Evolutionary conservation across 441 rosid genomes (phyloP).

Genomic region (Erodium texanum): DNA sequence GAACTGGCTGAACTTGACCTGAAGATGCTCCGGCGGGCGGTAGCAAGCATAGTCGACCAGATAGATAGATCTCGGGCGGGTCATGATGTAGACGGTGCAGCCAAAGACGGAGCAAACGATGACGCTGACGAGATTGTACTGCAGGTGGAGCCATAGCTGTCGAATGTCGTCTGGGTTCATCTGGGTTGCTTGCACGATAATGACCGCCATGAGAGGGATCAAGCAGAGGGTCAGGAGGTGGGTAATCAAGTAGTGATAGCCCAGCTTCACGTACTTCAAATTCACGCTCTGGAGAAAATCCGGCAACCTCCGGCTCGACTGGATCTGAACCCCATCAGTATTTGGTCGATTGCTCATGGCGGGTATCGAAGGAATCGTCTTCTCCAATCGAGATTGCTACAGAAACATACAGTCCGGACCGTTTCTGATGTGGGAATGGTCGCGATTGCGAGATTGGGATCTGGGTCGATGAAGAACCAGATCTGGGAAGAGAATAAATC

Average conservation of each 20-base stretch:
- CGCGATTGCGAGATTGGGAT: too few species aligned
- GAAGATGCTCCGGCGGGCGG: constrained; percentile 48
- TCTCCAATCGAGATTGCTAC: neutral
- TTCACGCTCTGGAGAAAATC: constrained; percentile 82
- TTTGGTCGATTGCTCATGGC: constrained; percentile 28
- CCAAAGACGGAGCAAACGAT: constrained; percentile 46
- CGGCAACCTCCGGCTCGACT: constrained; percentile 42
- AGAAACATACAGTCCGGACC: neutral
- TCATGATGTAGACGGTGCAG: constrained; percentile 51
- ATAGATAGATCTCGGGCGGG: constrained; percentile 61
- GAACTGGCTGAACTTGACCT: constrained; percentile 39
- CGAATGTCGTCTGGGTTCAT: constrained; percentile 51
- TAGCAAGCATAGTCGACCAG: constrained; percentile 68
- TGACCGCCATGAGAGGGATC: constrained; percentile 43
- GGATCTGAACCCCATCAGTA: constrained; percentile 54
- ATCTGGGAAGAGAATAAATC: too few species aligned
- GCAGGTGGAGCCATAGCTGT: constrained; percentile 66
- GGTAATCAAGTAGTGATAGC: constrained; percentile 56
- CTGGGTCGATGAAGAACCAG: too few species aligned
- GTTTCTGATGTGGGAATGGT: neutral
- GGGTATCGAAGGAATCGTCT: neutral
- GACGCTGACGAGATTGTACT: constrained; percentile 50
- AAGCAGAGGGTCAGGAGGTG: constrained; percentile 47
- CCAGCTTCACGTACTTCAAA: constrained; percentile 59
- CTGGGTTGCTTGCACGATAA: constrained; percentile 37